Base-by-base conservation (phyloP, 2,329 filamentous ascomycete genomes). In the Claviceps pazoutovae region DNA sequence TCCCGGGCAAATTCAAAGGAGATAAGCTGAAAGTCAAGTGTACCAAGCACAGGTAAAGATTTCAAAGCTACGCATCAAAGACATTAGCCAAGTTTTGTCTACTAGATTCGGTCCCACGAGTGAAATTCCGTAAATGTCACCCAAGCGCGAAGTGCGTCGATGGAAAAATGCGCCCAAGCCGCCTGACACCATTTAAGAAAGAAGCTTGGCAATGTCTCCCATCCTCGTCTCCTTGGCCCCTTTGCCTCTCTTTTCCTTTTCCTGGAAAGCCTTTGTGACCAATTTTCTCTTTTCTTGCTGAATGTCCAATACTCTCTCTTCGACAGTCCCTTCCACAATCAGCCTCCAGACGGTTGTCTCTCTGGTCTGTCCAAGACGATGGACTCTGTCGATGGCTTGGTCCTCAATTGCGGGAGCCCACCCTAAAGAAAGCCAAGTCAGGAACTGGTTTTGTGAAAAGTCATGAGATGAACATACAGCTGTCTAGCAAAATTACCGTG, bases 341-440 rank as follows among this genome's bases (percentile, higher is more conserved):
- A 95, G 71, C 46, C 88, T 74, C 74, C 88, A 93, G 1, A 95
- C 83, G 1, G 80, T 89, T 0, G 84, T 89, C 55, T 83, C 77
- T 39, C 85, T 78, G 56, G 76, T 90, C 69, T 95, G 90, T 0
- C 89, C 89, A 0, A 95, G 74, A 0, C 89, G 78, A 63, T 95
- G 87, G 6, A 95, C 88, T 4, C 89, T 83, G 62, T 95, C 89
- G 2, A 95, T 77, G 3, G 90, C 90, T 64, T 95, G 89, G 58
- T 95, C 88, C 66, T 95, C 89, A 51, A 95, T 93, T 1, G 88
- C 88, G 0, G 89, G 89, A 1, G 89, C 88, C 86, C 89, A 95
- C 89, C 88, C 73, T 69, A 42, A 5, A 17, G 46, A 34, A n/a
- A 19, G 51, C 53, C 17, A 34, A 19, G 51, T 55, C 17, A 54